Percentiles rank a stretch among this genome's conserved stretches.
Evolutionary conservation across 2,329 filamentous ascomycete species (phyloP).

Genomic region (Phialophora expanda): DNA sequence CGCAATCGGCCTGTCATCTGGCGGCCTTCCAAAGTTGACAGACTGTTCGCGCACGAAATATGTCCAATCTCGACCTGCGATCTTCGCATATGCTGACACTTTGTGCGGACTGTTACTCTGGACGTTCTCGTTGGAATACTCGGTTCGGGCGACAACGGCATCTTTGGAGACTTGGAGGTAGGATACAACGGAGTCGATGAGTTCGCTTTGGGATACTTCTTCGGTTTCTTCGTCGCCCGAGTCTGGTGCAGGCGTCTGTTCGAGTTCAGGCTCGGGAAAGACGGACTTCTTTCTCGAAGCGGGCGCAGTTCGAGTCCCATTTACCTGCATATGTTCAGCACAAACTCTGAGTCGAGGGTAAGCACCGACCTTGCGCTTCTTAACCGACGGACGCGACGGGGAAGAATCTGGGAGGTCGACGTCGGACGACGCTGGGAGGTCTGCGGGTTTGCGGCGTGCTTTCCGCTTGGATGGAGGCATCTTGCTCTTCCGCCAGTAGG

Average conservation of each 20-base stretch:
- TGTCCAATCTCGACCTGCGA: conserved; percentile 58
- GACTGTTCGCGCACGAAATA: conserved; percentile 57
- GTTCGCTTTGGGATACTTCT: conserved; percentile 49
- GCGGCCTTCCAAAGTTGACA: conserved; percentile 57
- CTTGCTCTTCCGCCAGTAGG: conserved; percentile 7
- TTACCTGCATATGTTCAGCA: conserved; percentile 26
- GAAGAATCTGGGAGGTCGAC: conserved; percentile 55
- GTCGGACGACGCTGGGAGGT: conserved; percentile 44
- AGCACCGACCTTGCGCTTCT: conserved; percentile 55
- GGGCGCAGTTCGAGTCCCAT: conserved; percentile 27
- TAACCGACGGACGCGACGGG: conserved; percentile 52
- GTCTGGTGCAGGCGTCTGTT: conserved; percentile 50
- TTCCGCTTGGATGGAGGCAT: conserved; percentile 40
- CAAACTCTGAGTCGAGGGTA: conserved; percentile 13
- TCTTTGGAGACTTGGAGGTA: conserved; percentile 52
- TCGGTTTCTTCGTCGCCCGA: conserved; percentile 53
- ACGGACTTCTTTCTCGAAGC: conserved; percentile 27
- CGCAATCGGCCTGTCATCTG: conserved; percentile 48
- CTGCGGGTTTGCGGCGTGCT: conserved; percentile 36
- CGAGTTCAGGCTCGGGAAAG: conserved; percentile 45
- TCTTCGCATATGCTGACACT: conserved; percentile 57
- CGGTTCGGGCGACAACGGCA: conserved; percentile 50
- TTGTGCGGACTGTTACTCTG: conserved; percentile 50
- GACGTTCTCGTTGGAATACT: conserved; percentile 53
- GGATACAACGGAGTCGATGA: conserved; percentile 56